A percentile compares a stretch with the other conserved stretches of the same genome.
phyloP scores from a whole-genome alignment of 2,329 filamentous ascomycete species.

The Camillea tinctor region DNA sequence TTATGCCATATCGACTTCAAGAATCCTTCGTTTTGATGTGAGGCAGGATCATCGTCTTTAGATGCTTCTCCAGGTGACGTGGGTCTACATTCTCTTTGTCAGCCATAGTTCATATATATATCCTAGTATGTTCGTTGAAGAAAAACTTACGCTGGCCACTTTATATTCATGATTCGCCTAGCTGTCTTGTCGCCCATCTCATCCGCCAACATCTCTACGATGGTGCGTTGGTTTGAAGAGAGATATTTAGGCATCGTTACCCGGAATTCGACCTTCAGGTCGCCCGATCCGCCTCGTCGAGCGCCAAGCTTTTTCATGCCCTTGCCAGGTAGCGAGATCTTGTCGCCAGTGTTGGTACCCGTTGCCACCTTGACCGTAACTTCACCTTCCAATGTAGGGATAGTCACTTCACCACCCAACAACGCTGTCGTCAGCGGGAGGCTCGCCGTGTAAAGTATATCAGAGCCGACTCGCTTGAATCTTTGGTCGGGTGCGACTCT shows the following conservation, averaged over 20 bases:
- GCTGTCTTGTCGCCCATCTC: constrained; percentile 93
- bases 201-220: constrained; percentile 93
- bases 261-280: constrained; percentile 91
- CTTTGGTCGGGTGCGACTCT: constrained; percentile 85
- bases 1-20: constrained; percentile 92
- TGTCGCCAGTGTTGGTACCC: constrained; percentile 89
- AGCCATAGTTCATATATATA: constrained; percentile 7
- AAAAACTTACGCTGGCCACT: constrained; percentile 48
- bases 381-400: constrained; percentile 87
- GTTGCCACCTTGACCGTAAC: constrained; percentile 90
- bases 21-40: constrained; percentile 82
- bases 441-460: constrained; percentile 88
- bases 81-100: constrained; percentile 10
- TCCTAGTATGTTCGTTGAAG: not conserved
- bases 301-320: constrained; percentile 85
- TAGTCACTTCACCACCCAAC: constrained; percentile 82
- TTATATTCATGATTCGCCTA: constrained; percentile 87
- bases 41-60: constrained; percentile 37
- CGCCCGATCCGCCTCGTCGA: constrained; percentile 68
- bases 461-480: constrained; percentile 82
- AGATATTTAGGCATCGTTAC: constrained; percentile 95
- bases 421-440: constrained; percentile 92
- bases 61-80: constrained; percentile 17
- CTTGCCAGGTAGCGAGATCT: constrained; percentile 83
- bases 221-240: constrained; percentile 84